Evolutionary conservation across 2,329 filamentous ascomycete species (phyloP).

Genomic region (Talaromyces sp.): DNA sequence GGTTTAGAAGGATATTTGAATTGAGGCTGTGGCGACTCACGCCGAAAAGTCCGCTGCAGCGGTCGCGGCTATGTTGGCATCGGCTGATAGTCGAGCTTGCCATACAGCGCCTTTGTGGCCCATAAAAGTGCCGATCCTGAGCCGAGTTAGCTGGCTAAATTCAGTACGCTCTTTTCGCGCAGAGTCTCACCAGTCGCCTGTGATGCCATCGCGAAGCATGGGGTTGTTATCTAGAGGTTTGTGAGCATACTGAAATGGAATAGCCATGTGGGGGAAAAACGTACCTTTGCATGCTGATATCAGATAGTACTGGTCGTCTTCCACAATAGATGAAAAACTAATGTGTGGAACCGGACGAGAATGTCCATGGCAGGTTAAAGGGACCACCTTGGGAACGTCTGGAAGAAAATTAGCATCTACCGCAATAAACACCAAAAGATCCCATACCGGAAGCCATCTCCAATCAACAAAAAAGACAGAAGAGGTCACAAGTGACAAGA

Average conservation of each 20-base stretch:
- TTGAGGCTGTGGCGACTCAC: constrained; percentile 44
- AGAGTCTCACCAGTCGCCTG: constrained; percentile 71
- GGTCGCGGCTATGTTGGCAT: constrained; percentile 82
- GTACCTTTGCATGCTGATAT: constrained; percentile 88
- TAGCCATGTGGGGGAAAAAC: constrained; percentile 1
- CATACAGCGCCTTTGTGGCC: constrained; percentile 98
- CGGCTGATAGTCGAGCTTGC: constrained; percentile 85
- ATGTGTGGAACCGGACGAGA: constrained; percentile 88
- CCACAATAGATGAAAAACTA: constrained; percentile 76
- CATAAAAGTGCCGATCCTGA: constrained; percentile 88
- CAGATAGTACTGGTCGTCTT: constrained; percentile 81
- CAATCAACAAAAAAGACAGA: neutral
- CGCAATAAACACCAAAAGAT: neutral
- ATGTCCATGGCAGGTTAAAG: constrained; percentile 89
- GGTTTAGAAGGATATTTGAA: constrained; percentile 6
- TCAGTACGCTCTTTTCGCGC: neutral
- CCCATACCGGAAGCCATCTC: neutral
- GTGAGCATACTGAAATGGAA: constrained; percentile 3
- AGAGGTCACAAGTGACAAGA: neutral
- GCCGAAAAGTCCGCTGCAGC: constrained; percentile 94
- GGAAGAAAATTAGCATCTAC: neutral
- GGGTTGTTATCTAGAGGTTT: constrained; percentile 76
- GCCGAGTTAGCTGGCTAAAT: constrained; percentile 10
- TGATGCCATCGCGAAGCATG: constrained; percentile 94
- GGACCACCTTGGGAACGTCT: constrained; percentile 61